Conservation (phyloP, 805 yeast genomes). For the Starmerella floricola region DNA sequence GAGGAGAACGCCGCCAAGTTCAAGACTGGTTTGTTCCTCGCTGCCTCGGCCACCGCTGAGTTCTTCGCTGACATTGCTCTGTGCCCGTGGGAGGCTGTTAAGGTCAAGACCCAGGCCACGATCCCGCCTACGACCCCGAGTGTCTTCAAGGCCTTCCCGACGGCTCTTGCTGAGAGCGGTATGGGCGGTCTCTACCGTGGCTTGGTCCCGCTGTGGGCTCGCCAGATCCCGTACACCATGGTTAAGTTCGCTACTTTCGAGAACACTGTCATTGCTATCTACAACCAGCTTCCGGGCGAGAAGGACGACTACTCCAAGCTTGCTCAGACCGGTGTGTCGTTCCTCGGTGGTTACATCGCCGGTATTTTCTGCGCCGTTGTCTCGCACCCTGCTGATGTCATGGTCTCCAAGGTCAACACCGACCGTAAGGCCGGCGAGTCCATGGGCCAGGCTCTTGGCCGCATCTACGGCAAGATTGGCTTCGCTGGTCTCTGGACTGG, state of each 20-base stretch:
- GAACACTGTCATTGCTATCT: constrained; percentile 72
- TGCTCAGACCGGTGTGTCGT: constrained; percentile 89
- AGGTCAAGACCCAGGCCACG: constrained; percentile 87
- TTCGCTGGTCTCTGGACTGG: constrained; percentile 93
- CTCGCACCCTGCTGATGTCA: constrained; percentile 98
- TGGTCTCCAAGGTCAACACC: constrained; percentile 86
- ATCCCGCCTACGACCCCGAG: constrained; percentile 68
- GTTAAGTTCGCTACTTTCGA: constrained; percentile 93
- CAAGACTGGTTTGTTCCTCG: constrained; percentile 62
- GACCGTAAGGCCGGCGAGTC: constrained; percentile 56
- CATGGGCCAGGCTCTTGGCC: constrained; percentile 49
- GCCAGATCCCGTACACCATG: constrained; percentile 99
- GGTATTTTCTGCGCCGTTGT: constrained; percentile 94
- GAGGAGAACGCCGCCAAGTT: constrained; percentile 46
- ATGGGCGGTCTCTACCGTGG: constrained; percentile 74
- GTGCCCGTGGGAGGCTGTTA: constrained; percentile 92
- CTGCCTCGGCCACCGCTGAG: constrained; percentile 89
- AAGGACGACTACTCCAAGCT: constrained; percentile 56
- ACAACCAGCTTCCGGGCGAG: constrained; percentile 57
- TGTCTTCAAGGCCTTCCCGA: constrained; percentile 53
- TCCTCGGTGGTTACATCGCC: constrained; percentile 91
- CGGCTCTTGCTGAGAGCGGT: constrained; percentile 58
- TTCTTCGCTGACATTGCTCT: constrained; percentile 78
- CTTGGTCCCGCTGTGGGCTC: constrained; percentile 80
- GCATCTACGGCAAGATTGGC: constrained; percentile 76